A percentile compares a stretch with the other conserved stretches of the same genome.
Evolutionary conservation across 163 green algal genomes (phyloP).

Genomic region (Scenedesmus sp.): DNA sequence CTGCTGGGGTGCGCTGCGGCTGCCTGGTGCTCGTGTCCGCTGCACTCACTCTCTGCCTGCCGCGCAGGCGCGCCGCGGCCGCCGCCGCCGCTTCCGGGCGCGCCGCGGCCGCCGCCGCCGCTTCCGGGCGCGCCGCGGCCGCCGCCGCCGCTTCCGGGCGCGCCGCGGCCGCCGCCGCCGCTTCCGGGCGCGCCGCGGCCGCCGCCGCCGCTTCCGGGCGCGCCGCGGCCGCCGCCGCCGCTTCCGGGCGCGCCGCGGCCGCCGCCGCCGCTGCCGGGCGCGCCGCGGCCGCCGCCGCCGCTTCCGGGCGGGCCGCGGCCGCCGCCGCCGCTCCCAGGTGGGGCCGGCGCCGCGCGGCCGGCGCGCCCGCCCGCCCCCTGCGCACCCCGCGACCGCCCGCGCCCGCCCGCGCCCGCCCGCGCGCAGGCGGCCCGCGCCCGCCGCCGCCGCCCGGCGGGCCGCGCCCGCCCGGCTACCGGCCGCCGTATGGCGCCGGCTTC

Average conservation of each 20-base stretch:
- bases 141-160: slow-evolving; percentile 26
- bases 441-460: slow-evolving; percentile 10
- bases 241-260: background rate
- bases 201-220: background rate
- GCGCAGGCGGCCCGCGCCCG: slow-evolving; percentile 28
- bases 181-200: too few relatives aligned
- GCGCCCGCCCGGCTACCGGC: background rate
- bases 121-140: slow-evolving; percentile 22
- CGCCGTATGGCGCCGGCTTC: background rate
- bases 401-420: too few relatives aligned
- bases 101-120: background rate
- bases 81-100: slow-evolving; percentile 25
- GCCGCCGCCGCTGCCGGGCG: background rate
- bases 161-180: too few relatives aligned
- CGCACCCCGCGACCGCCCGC: too few relatives aligned
- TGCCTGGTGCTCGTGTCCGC: background rate
- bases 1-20: background rate
- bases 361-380: too few relatives aligned
- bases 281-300: slow-evolving; percentile 12
- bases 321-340: slow-evolving; percentile 14
- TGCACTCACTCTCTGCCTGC: background rate
- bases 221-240: slow-evolving; percentile 27
- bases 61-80: slow-evolving; percentile 20
- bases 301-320: slow-evolving; percentile 11
- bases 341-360: too few relatives aligned